Evolutionary conservation across 352 stramenopile species (phyloP).

Genomic region (Hyphochytrium catenoides): DNA sequence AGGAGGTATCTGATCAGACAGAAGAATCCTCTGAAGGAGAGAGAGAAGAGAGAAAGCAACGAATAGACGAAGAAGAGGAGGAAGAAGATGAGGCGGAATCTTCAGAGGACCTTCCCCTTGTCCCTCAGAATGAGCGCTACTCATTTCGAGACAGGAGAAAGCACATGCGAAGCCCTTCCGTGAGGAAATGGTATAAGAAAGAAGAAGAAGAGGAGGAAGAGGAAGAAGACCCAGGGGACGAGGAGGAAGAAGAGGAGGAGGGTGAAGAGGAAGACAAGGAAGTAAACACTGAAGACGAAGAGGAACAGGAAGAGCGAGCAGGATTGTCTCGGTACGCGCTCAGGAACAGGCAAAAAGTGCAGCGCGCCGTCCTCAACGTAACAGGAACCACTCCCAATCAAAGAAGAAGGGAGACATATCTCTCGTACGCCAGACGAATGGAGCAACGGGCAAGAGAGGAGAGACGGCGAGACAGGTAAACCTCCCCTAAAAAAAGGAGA

Average conservation of each 20-base stretch:
- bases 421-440: constrained; percentile 29
- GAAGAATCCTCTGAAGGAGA: no score
- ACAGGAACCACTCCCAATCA: constrained; percentile 12
- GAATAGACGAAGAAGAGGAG: no score
- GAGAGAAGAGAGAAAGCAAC: no score
- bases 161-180: no score
- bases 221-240: constrained; percentile 8
- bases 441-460: constrained; percentile 21
- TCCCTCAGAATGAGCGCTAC: no score
- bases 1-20: no score
- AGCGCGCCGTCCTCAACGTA: constrained; percentile 15
- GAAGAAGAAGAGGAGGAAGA: constrained; percentile 3
- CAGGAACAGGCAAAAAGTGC: constrained; percentile 35
- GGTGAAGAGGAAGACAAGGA: constrained; percentile 11
- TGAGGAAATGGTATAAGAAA: no score
- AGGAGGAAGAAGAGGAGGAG: constrained; percentile 9
- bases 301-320: constrained; percentile 7
- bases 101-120: no score
- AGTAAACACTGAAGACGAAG: constrained; percentile 11
- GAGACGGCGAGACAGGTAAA: constrained; percentile 12
- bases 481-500: no score
- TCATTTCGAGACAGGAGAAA: no score
- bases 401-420: no score
- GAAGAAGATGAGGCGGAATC: no score
- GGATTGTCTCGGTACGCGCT: constrained; percentile 34